Conservation (phyloP, 441 rosid genomes). For the Populus hybrid region DNA sequence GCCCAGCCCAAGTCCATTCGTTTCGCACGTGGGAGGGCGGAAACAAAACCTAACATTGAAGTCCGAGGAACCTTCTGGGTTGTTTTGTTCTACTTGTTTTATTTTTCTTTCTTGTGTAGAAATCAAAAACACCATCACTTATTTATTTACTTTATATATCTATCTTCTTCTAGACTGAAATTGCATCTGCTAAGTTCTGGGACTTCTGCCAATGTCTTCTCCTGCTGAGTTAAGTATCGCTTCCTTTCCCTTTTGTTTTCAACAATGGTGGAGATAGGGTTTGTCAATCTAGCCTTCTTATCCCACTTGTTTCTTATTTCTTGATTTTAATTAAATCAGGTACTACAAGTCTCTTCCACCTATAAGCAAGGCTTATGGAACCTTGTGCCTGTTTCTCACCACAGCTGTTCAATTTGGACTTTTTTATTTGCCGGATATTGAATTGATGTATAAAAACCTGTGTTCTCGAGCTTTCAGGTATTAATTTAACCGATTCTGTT, state of each 20-base stretch:
- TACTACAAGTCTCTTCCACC: conserved; percentile 89
- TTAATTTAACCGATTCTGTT: neutral
- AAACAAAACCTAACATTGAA: too few relatives aligned
- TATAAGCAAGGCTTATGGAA: conserved; percentile 82
- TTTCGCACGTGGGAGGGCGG: too few relatives aligned
- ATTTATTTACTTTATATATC: too few relatives aligned
- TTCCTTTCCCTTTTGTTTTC: neutral
- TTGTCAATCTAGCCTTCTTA: neutral
- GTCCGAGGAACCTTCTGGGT: too few relatives aligned
- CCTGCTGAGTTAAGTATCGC: conserved; percentile 40
- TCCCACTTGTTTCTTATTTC: neutral
- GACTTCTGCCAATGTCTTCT: conserved; percentile 36
- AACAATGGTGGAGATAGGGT: neutral
- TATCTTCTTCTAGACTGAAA: neutral
- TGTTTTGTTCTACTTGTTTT: too few relatives aligned
- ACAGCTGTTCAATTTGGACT: conserved; percentile 45
- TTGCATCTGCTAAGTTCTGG: neutral
- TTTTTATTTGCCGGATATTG: conserved; percentile 31
- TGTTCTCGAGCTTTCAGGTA: conserved; percentile 66
- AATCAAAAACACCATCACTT: neutral
- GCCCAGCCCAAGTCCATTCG: too few relatives aligned
- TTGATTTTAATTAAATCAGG: conserved; percentile 32
- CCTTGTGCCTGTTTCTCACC: conserved; percentile 59
- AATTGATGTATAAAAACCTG: conserved; percentile 37
- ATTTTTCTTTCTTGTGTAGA: neutral